Conservation (phyloP, 306 rosid genomes). For the Cajanus cajan region DNA sequence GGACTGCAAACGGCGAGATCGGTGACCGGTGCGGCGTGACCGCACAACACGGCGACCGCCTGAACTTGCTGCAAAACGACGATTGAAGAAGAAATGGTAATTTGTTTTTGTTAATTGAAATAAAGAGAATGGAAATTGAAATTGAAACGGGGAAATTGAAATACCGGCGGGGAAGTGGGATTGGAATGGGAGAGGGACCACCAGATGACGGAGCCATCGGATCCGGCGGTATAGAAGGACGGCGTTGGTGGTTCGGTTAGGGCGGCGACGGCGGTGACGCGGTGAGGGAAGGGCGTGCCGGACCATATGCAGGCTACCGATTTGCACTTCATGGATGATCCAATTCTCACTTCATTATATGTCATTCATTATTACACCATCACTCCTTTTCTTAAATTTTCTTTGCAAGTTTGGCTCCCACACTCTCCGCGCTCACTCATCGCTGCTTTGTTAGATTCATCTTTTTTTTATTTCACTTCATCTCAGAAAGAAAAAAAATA, state of each 20-base stretch:
- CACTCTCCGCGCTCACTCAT: background rate
- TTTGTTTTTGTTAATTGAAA: background rate
- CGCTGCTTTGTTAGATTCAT: background rate
- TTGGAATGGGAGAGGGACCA: constrained; percentile 59
- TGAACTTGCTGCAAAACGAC: constrained; percentile 59
- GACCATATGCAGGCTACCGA: constrained; percentile 92
- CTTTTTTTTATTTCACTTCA: background rate
- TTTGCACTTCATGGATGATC: constrained; percentile 73
- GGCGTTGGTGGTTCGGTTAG: constrained; percentile 58
- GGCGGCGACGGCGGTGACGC: constrained; percentile 66
- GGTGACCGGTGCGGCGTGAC: constrained; percentile 79
- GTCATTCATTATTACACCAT: background rate
- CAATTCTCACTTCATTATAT: background rate
- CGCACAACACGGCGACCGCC: constrained; percentile 84
- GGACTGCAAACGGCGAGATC: constrained; percentile 77
- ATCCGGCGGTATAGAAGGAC: constrained; percentile 86
- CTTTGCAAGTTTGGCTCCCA: background rate
- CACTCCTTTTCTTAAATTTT: background rate
- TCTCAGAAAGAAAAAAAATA: too few relatives aligned
- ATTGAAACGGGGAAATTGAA: constrained; percentile 3
- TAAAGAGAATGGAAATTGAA: background rate
- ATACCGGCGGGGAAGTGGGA: constrained; percentile 66
- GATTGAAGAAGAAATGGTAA: background rate
- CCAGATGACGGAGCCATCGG: constrained; percentile 96
- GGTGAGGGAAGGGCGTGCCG: constrained; percentile 68